Conservation (phyloP, 148 eudicot species). For the Dysphania ambrosioides region DNA sequence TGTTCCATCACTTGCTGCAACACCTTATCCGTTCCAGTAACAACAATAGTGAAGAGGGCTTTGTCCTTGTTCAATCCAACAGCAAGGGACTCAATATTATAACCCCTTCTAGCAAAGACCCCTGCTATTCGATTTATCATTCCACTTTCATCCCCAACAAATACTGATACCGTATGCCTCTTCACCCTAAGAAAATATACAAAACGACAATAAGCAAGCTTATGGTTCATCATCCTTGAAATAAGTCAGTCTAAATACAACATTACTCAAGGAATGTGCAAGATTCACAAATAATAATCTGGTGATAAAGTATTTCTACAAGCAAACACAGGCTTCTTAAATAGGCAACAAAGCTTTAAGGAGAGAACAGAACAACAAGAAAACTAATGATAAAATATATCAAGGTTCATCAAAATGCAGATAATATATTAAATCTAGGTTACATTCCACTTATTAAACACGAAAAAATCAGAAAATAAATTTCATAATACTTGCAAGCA, state of each 20-base stretch:
- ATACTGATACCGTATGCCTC: constrained; percentile 81
- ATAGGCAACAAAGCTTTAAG: neutral
- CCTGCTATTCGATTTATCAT: constrained; percentile 95
- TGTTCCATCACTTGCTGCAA: constrained; percentile 83
- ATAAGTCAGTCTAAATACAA: neutral
- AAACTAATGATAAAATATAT: neutral
- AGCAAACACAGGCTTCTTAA: neutral
- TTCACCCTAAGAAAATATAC: constrained; percentile 45
- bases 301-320: neutral
- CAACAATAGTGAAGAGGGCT: constrained; percentile 92
- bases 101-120: constrained; percentile 90
- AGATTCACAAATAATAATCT: neutral
- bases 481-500: neutral
- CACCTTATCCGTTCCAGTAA: constrained; percentile 75
- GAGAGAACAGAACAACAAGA: neutral
- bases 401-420: neutral
- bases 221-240: neutral
- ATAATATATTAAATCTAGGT: neutral
- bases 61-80: constrained; percentile 92
- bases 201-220: neutral
- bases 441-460: neutral
- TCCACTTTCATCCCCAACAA: constrained; percentile 97
- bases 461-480: neutral
- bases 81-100: constrained; percentile 94
- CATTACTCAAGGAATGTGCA: neutral